Evolutionary conservation across 2,329 filamentous ascomycete species (phyloP), one percentile per base, ranked within the genome.

Genomic region (Coniochaeta pulveracea): DNA sequence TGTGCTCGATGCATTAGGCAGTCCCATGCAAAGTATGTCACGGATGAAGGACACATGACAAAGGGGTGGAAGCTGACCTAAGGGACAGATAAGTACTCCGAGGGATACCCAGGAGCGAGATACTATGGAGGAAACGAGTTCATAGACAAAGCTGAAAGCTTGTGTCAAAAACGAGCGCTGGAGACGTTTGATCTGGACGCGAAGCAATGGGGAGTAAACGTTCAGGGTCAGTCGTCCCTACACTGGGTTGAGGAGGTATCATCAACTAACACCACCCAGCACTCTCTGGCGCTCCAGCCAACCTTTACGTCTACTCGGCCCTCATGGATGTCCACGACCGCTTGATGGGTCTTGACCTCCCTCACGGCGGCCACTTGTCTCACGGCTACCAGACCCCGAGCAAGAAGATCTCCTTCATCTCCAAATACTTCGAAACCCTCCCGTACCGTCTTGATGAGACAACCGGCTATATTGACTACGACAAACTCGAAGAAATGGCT

Each of bases 71-170:
- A 34, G 42, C 51, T 59, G 41, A 64, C 45, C 33, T 39, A 26
- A 47, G 48, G 35, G 40, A 40, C 50, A 82, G 84, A 96, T 62
- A 96, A 98, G 59, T 98, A 98, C 64, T 96, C 91, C 1, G 91
- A 98, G 60, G 91, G 91, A 33, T 98, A 98, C 50, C 91, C 89
- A 19, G 91, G 91, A 36, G 89, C 89, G 40, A 73, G 89, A 53
- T 96, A 96, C 64, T 96, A 96, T 54, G 89, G 89, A 34, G 89
- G 89, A 43, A 96, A 96, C 57, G 83, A 95, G 60, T 86, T 88
- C 58, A 96, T 96, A 50, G 89, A 96, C 51, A 74, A 85, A 50
- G 76, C 89, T 5, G 89, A 96, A 64, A 68, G 80, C 29, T 66
- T 94, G 30, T 96, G 89, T 60, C 91, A 96, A 63, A 72, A 85